Conservation (phyloP, 768 basidiomycete genomes). For the Lactarius quietus region DNA sequence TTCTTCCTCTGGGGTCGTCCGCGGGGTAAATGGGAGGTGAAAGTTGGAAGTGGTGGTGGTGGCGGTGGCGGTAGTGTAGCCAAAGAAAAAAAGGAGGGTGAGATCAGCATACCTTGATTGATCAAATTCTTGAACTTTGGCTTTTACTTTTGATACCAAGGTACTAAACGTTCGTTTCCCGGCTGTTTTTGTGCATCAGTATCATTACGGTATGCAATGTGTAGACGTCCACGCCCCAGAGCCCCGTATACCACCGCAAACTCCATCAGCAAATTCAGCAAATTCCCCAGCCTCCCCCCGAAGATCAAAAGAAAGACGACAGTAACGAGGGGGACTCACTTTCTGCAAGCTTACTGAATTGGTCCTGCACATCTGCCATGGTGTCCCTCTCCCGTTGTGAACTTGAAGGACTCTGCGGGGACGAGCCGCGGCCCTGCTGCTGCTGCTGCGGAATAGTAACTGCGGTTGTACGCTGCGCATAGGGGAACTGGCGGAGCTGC, state of each 20-base stretch:
- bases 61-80: not conserved
- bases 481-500: conserved; percentile 19
- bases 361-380: conserved; percentile 67
- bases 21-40: not conserved
- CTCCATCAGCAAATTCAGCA: not conserved
- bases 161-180: conserved; percentile 77
- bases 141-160: conserved; percentile 72
- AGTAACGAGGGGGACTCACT: conserved; percentile 43
- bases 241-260: not conserved
- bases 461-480: conserved; percentile 7
- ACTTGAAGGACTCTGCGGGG: not conserved
- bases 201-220: not conserved
- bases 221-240: not conserved
- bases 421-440: not conserved
- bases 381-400: conserved; percentile 39
- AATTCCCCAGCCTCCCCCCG: not conserved
- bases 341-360: conserved; percentile 73
- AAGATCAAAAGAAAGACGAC: not conserved
- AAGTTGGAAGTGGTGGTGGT: not conserved
- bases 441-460: not conserved
- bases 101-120: conserved; percentile 39
- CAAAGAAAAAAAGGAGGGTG: not conserved
- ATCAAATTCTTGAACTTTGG: conserved; percentile 81
- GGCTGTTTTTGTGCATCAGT: conserved; percentile 21
- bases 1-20: not conserved